Evolutionary conservation across 257 asterid genomes (phyloP).

Genomic region (Penstemon davidsonii): DNA sequence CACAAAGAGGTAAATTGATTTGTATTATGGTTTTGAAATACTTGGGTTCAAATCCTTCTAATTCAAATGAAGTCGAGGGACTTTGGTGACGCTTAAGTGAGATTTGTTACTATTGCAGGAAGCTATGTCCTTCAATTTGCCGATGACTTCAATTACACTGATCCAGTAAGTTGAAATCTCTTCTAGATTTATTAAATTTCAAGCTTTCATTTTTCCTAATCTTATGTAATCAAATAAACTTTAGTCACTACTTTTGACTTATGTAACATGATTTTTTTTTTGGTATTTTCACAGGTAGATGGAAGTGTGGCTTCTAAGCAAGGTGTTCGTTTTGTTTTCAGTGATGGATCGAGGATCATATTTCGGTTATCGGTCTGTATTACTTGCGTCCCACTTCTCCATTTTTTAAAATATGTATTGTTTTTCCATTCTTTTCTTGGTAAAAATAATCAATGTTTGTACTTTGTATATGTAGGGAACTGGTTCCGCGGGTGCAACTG

Average conservation of each 20-base stretch:
- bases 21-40: too few species aligned
- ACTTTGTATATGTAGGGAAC: conserved; percentile 55
- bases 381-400: neutral
- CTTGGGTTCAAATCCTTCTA: too few species aligned
- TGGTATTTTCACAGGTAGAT: conserved; percentile 58
- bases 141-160: conserved; percentile 81
- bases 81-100: conserved; percentile 19
- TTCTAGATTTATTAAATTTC: neutral
- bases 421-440: neutral
- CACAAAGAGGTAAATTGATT: too few species aligned
- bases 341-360: conserved; percentile 86
- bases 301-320: conserved; percentile 85
- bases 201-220: neutral
- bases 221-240: neutral
- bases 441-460: conserved; percentile 7
- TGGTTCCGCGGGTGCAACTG: conserved; percentile 93
- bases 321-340: conserved; percentile 79
- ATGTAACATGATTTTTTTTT: conserved; percentile 15
- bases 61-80: neutral
- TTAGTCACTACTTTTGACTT: conserved; percentile 4
- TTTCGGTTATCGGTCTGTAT: conserved; percentile 72
- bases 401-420: too few species aligned
- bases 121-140: conserved; percentile 75
- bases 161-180: conserved; percentile 63
- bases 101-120: conserved; percentile 43